Conservation (phyloP, 2,329 filamentous ascomycete genomes). For the Lachnellula subtilissima region DNA sequence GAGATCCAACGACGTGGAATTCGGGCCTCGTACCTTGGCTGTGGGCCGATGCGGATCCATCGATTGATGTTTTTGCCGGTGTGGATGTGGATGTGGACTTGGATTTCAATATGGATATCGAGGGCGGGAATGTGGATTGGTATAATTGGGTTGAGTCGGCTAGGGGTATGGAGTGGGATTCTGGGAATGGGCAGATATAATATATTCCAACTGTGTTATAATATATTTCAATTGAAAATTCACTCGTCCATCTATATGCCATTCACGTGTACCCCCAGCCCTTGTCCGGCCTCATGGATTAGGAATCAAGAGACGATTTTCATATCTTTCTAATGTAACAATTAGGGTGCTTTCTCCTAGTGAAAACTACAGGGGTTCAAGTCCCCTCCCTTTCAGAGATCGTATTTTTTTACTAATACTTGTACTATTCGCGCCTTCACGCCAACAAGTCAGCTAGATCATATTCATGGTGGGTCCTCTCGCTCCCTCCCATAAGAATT, state of each 20-base stretch:
- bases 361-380: slow-evolving; percentile 13
- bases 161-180: slow-evolving; percentile 18
- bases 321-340: slow-evolving; percentile 7
- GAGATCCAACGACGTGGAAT: slow-evolving; percentile 9
- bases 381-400: slow-evolving; percentile 1
- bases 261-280: too few species aligned
- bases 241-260: too few species aligned
- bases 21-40: slow-evolving; percentile 23
- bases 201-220: too few species aligned
- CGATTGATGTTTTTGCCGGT: slow-evolving; percentile 20
- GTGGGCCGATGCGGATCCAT: slow-evolving; percentile 23
- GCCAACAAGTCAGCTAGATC: too few species aligned
- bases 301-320: slow-evolving; percentile 4
- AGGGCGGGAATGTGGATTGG: slow-evolving; percentile 33
- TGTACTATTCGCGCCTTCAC: not conserved
- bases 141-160: slow-evolving; percentile 36
- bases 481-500: too few species aligned
- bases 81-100: slow-evolving; percentile 27
- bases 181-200: not conserved
- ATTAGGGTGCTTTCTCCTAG: slow-evolving; percentile 10
- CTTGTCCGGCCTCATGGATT: not conserved
- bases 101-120: slow-evolving; percentile 29
- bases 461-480: too few species aligned
- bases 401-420: not conserved
- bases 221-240: too few species aligned